Conservation (phyloP, 2,329 filamentous ascomycete species). For the Ascochyta lentis region DNA sequence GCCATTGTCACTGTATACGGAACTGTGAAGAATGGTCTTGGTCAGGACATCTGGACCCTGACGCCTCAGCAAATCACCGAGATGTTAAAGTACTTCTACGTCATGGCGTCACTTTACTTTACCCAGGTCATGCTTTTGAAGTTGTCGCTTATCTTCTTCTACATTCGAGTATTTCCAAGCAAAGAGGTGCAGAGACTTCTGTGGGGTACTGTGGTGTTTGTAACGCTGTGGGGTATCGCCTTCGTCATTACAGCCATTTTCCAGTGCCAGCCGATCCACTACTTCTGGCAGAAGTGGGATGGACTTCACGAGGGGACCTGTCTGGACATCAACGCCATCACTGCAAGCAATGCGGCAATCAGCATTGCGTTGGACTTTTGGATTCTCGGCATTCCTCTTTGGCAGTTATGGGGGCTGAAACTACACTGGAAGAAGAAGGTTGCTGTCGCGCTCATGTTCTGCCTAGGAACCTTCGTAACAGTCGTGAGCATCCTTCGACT, state of each 20-base stretch:
- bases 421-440: constrained; percentile 49
- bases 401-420: constrained; percentile 43
- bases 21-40: constrained; percentile 51
- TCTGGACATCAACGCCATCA: constrained; percentile 46
- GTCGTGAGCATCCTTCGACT: constrained; percentile 54
- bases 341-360: constrained; percentile 41
- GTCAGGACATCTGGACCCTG: constrained; percentile 61
- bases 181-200: constrained; percentile 29
- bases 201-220: constrained; percentile 36
- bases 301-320: constrained; percentile 40
- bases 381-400: constrained; percentile 47
- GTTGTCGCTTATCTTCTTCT: constrained; percentile 41
- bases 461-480: constrained; percentile 51
- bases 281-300: constrained; percentile 47
- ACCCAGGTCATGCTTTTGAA: constrained; percentile 37
- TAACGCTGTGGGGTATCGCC: constrained; percentile 31
- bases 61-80: constrained; percentile 50
- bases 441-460: constrained; percentile 49
- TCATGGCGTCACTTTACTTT: constrained; percentile 47
- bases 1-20: constrained; percentile 37
- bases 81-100: constrained; percentile 50
- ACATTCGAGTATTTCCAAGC: constrained; percentile 42
- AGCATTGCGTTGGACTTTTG: constrained; percentile 46
- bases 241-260: constrained; percentile 36
- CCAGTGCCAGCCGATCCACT: constrained; percentile 46